A percentile compares a stretch with the other conserved stretches of the same genome.
Conservation (phyloP, 2,329 filamentous ascomycete genomes). For the Neonectria coccinea region DNA sequence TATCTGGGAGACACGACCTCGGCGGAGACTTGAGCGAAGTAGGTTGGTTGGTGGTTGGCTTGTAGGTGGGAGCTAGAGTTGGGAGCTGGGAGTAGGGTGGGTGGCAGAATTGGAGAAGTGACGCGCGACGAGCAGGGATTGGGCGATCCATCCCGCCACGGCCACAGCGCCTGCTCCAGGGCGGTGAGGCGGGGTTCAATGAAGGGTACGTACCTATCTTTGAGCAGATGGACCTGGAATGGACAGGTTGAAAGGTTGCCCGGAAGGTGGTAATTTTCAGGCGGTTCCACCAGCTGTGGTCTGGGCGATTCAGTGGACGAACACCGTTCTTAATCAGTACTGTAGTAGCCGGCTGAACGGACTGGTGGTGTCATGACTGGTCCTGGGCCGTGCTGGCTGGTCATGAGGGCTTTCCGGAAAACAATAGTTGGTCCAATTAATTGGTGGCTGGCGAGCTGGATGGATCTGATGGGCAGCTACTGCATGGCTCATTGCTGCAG, state of each 20-base stretch:
- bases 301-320: background rate
- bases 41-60: conserved; percentile 26
- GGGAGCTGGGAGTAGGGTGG: conserved; percentile 34
- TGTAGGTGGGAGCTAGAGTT: conserved; percentile 16
- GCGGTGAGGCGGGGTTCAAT: conserved; percentile 34
- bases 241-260: too few relatives aligned
- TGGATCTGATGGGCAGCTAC: conserved; percentile 4
- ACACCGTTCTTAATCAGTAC: too few relatives aligned
- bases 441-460: conserved; percentile 10
- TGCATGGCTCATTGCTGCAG: background rate
- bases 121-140: conserved; percentile 42
- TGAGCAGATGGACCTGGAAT: background rate
- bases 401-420: background rate
- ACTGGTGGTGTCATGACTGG: conserved; percentile 18
- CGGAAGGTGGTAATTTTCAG: background rate
- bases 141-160: conserved; percentile 28
- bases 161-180: conserved; percentile 3
- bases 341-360: background rate
- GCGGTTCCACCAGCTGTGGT: background rate
- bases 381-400: background rate
- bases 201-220: conserved; percentile 30
- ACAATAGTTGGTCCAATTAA: background rate
- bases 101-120: conserved; percentile 34
- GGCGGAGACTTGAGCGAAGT: conserved; percentile 17
- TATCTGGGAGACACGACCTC: conserved; percentile 6